phyloP scores from a whole-genome alignment of 768 basidiomycete species.

The Lactarius hengduanensis region DNA sequence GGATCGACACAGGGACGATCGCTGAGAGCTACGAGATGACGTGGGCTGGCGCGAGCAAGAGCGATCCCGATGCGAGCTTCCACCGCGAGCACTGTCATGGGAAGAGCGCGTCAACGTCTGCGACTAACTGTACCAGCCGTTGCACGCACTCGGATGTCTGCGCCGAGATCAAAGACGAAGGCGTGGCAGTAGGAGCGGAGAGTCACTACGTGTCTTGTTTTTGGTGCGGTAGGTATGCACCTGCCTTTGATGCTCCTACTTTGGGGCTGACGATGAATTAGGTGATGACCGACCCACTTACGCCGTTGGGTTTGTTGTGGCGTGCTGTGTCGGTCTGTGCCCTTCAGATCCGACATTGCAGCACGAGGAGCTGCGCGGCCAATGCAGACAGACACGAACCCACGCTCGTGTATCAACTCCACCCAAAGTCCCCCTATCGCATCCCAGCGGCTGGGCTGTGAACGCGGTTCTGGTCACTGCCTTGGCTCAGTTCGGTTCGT shows the following conservation, averaged over 20 bases:
- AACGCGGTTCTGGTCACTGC: neutral
- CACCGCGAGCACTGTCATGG: neutral
- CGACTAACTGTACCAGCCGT: neutral
- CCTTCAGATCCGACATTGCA: neutral
- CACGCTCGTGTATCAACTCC: neutral
- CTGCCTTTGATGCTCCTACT: neutral
- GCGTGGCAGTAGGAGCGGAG: neutral
- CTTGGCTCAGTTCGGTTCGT: neutral
- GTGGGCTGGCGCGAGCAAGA: neutral
- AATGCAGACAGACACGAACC: neutral
- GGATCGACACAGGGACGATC: neutral
- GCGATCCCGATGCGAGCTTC: neutral
- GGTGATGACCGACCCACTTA: neutral
- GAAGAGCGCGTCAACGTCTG: neutral
- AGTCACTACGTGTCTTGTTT: neutral
- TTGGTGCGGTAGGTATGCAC: neutral
- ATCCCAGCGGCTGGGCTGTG: neutral
- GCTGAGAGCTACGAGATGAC: slow-evolving; percentile 22
- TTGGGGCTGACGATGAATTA: neutral
- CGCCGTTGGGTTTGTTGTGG: neutral
- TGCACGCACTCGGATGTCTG: slow-evolving; percentile 1
- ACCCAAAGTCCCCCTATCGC: neutral
- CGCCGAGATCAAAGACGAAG: neutral
- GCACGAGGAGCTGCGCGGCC: neutral
- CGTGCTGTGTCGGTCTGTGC: neutral